Base-by-base conservation (phyloP, 129 eudicot genomes). In the Rutidosis leptorrhynchoides region DNA sequence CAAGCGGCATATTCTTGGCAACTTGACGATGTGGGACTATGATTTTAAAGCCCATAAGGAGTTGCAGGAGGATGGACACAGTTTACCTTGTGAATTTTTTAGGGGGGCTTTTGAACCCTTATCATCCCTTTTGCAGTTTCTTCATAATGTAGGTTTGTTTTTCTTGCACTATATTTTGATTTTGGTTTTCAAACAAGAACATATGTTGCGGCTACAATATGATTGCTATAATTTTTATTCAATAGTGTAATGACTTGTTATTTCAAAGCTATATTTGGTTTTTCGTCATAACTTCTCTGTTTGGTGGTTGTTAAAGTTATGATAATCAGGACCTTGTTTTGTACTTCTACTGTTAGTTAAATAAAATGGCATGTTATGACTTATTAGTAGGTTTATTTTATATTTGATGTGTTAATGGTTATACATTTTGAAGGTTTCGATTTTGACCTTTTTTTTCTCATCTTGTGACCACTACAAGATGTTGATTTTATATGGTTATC, bases 161-260 rank as follows among this genome's bases (percentile, higher is more conserved):
- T 60, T 19, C 46, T 19, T 60, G 43, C 45, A 29, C 43, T 60
- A 68, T 74, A 58, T 67, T 59, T 48, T 67, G 56, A 26, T 43
- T 49, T 45, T 57, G 21, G 22, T 23, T 55, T 56, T 48, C 54
- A 20, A 23, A 67, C 62, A 30, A 24, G 51, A 67, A 33, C 19
- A 24, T 55, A 62, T 72, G 53, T 59, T 29, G 61, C 30, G 53
- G 68, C 62, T 11, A 61, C 68, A 3, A 9, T 59, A 65, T 74
- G 42, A 68, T 67, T 75, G 79, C 68, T 75, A 75, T 60, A 25
- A 59, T 30, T 75, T 49, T 67, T 75, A 60, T 68, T 60, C 55
- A 24, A 17, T 60, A 67, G 74, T 75, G 79, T 75, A 68, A 51
- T 60, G 74, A 61, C 74, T 9, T 67, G 62, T 7, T 40, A 11